Percentiles rank a stretch among this genome's conserved stretches.
Conservation (phyloP, 2,329 filamentous ascomycete species). For the Fusarium subglutinans region DNA sequence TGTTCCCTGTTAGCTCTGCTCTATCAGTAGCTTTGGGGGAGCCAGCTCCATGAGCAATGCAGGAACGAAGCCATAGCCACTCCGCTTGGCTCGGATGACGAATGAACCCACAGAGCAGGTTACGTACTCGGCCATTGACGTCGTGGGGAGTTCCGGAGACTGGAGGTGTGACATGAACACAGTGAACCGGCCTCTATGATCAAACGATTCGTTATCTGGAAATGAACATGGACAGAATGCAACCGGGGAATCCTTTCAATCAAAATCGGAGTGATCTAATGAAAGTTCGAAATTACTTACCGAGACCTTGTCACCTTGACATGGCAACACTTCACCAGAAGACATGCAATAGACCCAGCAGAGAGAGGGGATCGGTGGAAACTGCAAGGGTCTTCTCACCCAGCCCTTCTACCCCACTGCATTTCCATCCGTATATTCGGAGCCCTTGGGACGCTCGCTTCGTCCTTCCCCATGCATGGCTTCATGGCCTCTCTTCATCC, state of each 20-base stretch:
- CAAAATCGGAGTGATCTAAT: constrained; percentile 9
- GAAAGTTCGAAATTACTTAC: constrained; percentile 23
- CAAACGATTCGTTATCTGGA: constrained; percentile 5
- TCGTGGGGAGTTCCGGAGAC: constrained; percentile 20
- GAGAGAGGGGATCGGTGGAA: constrained; percentile 30
- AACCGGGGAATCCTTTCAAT: constrained; percentile 2
- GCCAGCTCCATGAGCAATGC: constrained; percentile 40
- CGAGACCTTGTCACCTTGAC: constrained; percentile 15
- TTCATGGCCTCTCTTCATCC: not conserved
- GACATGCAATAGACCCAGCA: constrained; percentile 28
- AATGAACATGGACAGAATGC: not conserved
- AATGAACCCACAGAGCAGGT: constrained; percentile 31
- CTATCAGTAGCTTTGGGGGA: constrained; percentile 23
- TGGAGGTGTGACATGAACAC: not conserved
- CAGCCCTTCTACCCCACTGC: constrained; percentile 25
- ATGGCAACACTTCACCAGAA: constrained; percentile 20
- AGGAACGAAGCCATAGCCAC: constrained; percentile 41
- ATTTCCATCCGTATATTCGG: constrained; percentile 34
- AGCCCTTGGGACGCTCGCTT: constrained; percentile 13
- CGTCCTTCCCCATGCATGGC: constrained; percentile 17
- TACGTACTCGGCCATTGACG: constrained; percentile 29
- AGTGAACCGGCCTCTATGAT: not conserved
- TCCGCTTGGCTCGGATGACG: constrained; percentile 29
- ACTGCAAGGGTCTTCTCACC: constrained; percentile 35
- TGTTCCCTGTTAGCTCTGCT: constrained; percentile 28